Evolutionary conservation across 1,284 basidiomycete species (phyloP), one percentile per base, ranked within the genome.

Genomic region (Ustilago shanxiensis): DNA sequence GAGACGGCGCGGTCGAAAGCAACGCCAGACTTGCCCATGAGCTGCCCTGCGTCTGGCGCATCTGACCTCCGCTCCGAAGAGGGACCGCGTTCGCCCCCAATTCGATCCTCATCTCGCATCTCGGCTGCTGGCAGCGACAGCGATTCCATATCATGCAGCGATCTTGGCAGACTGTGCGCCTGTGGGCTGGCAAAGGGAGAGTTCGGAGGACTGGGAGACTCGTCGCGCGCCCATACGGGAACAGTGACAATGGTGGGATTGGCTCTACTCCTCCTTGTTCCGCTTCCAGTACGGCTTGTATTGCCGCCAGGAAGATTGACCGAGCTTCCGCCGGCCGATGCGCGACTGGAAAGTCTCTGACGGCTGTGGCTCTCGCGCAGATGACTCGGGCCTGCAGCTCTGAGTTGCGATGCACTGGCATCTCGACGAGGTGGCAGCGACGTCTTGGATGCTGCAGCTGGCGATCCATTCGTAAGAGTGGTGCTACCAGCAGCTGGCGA

Each of bases 211-310:
- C 72, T 79, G 0, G 72, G 72, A 29, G 68, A 72, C 35, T 80
- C 76, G 28, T 80, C 76, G 18, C 79, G 65, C 26, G 79, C 79
- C 79, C 79, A 80, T 7, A 72, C 65, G 0, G 76, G 76, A 1
- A 74, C 65, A 9, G 76, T 78, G 59, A 74, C 62, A 52, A 78
- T 69, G 41, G 57, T 64, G 16, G 68, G 68, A 37, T 76, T 76
- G n/a, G 73, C 68, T 39, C 50, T 55, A 37, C 73, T 72, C 18
- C 68, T 53, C 28, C 59, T 66, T 1, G 60, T 52, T 9, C 57
- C 60, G 1, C 50, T 60, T 1, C 35, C 64, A n/a, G 29, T 58
- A 20, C 60, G 63, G 51, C 60, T 54, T 16, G 62, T 55, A 16
- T 24, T 28, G 24, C 24, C 24, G 13, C 26, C 54, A 7, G 55